A percentile compares a stretch with the other conserved stretches of the same genome.
Evolutionary conservation across 805 yeast species (phyloP).

Genomic region (Candida sphagnicola): DNA sequence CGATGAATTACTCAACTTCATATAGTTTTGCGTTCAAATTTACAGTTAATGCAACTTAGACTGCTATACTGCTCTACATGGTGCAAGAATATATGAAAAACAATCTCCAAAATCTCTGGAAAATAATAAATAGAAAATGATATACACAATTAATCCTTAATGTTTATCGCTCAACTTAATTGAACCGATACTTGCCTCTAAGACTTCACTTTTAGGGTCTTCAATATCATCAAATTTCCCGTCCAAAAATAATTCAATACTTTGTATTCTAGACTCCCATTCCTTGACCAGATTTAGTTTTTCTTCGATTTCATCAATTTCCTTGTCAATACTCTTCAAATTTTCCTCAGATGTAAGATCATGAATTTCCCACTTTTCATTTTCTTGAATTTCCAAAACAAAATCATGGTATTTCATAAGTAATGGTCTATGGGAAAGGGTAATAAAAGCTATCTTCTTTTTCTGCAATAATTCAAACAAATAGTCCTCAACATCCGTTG

Average conservation of each 20-base stretch:
- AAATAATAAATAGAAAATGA: no score
- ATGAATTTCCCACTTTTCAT: constrained; percentile 50
- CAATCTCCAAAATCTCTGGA: no score
- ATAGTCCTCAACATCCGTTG: constrained; percentile 84
- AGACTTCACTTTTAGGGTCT: constrained; percentile 3
- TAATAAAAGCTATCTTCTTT: constrained; percentile 71
- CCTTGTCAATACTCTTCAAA: constrained; percentile 66
- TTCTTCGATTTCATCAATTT: constrained; percentile 61
- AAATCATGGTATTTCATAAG: constrained; percentile 81
- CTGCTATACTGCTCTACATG: no score
- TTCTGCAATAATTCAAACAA: constrained; percentile 71
- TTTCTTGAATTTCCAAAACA: constrained; percentile 61
- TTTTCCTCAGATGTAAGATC: constrained; percentile 64
- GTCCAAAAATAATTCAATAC: constrained; percentile 51
- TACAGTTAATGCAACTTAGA: no score
- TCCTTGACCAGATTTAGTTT: constrained; percentile 56
- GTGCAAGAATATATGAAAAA: no score
- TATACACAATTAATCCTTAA: neutral
- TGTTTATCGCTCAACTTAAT: neutral
- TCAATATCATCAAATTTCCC: constrained; percentile 27
- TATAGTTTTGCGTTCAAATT: no score
- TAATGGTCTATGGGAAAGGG: constrained; percentile 80
- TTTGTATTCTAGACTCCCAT: constrained; percentile 57
- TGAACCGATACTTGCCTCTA: constrained; percentile 1
- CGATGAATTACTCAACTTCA: no score